Evolutionary conservation across 2,329 filamentous ascomycete species (phyloP).

Genomic region (Sporothrix pallida): DNA sequence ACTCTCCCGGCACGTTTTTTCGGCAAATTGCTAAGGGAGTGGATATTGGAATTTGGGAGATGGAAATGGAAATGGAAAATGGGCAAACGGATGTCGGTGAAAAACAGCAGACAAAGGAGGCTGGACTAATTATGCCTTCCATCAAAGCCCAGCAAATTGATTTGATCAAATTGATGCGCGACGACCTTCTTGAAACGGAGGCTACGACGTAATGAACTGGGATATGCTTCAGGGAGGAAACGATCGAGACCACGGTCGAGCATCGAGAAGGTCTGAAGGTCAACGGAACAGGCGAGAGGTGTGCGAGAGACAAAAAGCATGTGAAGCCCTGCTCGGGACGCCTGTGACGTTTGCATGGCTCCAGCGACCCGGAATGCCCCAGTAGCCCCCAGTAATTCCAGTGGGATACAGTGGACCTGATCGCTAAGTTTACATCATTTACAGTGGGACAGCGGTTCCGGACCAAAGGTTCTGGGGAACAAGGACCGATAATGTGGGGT

Average conservation of each 20-base stretch:
- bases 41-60: neutral
- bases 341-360: constrained; percentile 2
- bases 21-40: too few species aligned
- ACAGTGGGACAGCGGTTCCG: neutral
- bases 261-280: neutral
- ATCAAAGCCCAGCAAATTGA: neutral
- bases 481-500: neutral
- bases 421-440: constrained; percentile 5
- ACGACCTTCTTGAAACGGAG: constrained; percentile 4
- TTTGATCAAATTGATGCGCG: neutral
- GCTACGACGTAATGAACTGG: neutral
- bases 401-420: neutral
- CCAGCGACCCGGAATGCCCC: neutral
- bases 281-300: neutral
- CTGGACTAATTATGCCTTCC: neutral
- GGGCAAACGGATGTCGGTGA: neutral
- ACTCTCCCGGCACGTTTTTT: too few species aligned
- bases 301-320: constrained; percentile 2
- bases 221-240: neutral
- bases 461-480: neutral
- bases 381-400: neutral
- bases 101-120: neutral
- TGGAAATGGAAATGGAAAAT: neutral
- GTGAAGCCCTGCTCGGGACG: constrained; percentile 13
- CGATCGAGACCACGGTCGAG: neutral